Evolutionary conservation across 2,329 filamentous ascomycete genomes (phyloP), one percentile per base, ranked within the genome.

Genomic region (Aspergillus phoenicis): DNA sequence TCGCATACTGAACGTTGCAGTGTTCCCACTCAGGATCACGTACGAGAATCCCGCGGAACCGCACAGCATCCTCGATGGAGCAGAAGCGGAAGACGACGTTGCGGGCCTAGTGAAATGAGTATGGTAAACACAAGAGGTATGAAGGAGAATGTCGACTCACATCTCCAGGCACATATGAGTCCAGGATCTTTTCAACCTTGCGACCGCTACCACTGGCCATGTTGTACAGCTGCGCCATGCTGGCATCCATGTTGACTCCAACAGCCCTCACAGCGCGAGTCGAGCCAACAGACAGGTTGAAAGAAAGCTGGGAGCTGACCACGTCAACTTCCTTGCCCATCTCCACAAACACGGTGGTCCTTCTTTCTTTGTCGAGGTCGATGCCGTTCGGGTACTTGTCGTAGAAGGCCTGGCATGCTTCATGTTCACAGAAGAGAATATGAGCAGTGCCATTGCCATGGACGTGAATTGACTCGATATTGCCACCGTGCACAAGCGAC

Each of bases 11-110:
- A 55, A 82, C 73, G 20, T 73, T 78, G 69, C 80, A 81, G 17
- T 76, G 74, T 63, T 82, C 79, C 78, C 79, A 84, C 2, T 80
- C 76, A n/a, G 68, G 63, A 41, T 80, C 71, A 17, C 75, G 72
- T 47, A 71, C 59, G 11, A 84, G 69, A 24, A 70, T 60, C 2
- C 72, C 70, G 58, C 76, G 78, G 73, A 84, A 83, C 20, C 71
- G 72, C 15, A 81, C 74, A 0, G 82, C 81, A 57, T 83, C 71
- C 24, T 75, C 71, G 59, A 83, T 80, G 62, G 74, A 80, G 47
- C 73, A 75, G 68, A 84, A 83, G 8, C 81, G 79, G 66, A 83
- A 83, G 30, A 77, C 71, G n/a, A 82, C 75, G 33, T 73, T 77
- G 43, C 76, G 74, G 33, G 73, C 71, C 80, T 82, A 58, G 17